Evolutionary conservation across 306 rosid genomes (phyloP).

Genomic region (Ormosia semicastrata): DNA sequence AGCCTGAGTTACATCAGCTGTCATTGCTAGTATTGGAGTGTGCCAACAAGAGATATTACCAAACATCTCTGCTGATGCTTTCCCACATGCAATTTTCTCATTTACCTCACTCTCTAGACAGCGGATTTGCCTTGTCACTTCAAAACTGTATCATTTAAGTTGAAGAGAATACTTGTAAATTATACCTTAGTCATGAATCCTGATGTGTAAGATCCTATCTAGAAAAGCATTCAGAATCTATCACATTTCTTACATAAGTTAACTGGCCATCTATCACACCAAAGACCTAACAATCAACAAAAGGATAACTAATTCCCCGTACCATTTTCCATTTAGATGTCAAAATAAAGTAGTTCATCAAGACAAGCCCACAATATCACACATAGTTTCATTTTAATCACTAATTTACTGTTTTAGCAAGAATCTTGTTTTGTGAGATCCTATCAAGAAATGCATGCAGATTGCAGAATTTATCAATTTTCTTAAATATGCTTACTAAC

Average conservation of each 20-base stretch:
- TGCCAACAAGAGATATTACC: slow-evolving; percentile 66
- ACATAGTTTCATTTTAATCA: not conserved
- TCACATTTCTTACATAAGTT: not conserved
- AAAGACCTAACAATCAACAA: not conserved
- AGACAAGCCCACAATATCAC: not conserved
- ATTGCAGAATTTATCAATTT: not conserved
- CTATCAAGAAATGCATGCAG: not conserved
- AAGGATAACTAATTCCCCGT: not conserved
- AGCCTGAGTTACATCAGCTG: slow-evolving; percentile 83
- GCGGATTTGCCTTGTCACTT: slow-evolving; percentile 74
- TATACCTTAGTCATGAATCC: not conserved
- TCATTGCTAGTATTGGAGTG: slow-evolving; percentile 92
- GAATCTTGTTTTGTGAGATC: not conserved
- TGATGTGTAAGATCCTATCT: slow-evolving; percentile 6
- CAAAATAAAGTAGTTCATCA: not conserved
- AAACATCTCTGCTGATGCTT: slow-evolving; percentile 55
- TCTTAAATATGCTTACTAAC: not conserved
- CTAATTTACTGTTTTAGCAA: not conserved
- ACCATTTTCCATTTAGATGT: not conserved
- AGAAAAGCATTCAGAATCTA: slow-evolving; percentile 8
- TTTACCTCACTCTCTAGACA: slow-evolving; percentile 54
- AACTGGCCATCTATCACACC: not conserved
- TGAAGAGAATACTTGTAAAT: slow-evolving; percentile 13
- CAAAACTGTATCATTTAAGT: slow-evolving; percentile 58
- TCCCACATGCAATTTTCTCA: slow-evolving; percentile 56